Evolutionary conservation across 768 basidiomycete species (phyloP).

Genomic region (Leccinellum rugosiceps): DNA sequence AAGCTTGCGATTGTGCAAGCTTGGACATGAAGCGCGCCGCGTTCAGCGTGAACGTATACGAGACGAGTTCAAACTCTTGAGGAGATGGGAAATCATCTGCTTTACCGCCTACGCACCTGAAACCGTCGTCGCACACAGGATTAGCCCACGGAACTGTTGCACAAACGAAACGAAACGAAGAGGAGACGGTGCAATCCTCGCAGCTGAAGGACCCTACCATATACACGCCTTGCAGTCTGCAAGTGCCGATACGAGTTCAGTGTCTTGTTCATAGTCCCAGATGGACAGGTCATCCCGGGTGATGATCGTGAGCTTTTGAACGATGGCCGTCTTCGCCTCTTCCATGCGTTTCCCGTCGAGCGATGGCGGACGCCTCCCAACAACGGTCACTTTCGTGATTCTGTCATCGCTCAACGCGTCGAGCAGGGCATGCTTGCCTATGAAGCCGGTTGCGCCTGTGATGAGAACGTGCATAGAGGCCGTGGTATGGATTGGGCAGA

Average conservation of each 20-base stretch:
- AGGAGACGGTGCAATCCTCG: background rate
- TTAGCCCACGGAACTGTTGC: background rate
- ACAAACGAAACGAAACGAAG: background rate
- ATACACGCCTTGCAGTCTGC: constrained; percentile 24
- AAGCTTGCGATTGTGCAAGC: constrained; percentile 7
- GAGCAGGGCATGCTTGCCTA: constrained; percentile 19
- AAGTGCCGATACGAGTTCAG: constrained; percentile 20
- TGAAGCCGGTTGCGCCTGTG: constrained; percentile 25
- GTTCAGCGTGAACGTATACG: constrained; percentile 24
- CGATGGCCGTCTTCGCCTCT: constrained; percentile 13
- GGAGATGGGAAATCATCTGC: constrained; percentile 19
- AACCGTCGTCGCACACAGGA: background rate
- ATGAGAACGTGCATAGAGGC: constrained; percentile 24
- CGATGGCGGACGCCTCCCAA: constrained; percentile 22
- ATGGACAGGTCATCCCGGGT: constrained; percentile 21
- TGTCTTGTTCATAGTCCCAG: constrained; percentile 28
- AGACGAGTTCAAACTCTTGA: constrained; percentile 26
- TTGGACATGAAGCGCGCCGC: constrained; percentile 21
- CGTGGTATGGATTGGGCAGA: background rate
- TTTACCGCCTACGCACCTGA: constrained; percentile 27
- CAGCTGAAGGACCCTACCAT: constrained; percentile 12
- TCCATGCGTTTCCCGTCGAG: constrained; percentile 19
- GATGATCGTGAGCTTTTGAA: constrained; percentile 22
- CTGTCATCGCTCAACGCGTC: constrained; percentile 19
- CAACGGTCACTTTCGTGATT: constrained; percentile 24